Conservation (phyloP, 2,329 filamentous ascomycete genomes). For the Fusarium brevicatenulatum region DNA sequence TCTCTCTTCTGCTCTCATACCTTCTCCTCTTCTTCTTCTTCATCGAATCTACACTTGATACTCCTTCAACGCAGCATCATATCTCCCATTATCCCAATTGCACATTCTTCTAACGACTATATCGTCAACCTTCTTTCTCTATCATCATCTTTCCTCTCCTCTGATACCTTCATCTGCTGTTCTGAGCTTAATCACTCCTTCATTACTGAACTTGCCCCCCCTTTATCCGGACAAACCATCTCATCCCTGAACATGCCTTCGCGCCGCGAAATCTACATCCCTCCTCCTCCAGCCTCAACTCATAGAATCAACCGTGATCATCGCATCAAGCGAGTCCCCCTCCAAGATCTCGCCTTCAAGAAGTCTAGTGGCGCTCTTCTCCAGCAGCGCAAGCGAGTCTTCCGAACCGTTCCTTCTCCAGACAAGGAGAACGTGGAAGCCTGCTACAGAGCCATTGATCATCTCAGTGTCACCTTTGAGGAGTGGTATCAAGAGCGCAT, state of each 20-base stretch:
- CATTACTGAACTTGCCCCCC: neutral
- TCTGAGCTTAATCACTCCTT: neutral
- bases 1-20: neutral
- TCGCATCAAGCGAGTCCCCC: conserved; percentile 40
- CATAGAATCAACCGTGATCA: conserved; percentile 1
- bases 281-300: neutral
- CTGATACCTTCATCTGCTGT: neutral
- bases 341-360: conserved; percentile 43
- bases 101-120: neutral
- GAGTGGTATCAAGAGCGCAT: neutral
- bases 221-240: neutral
- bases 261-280: neutral
- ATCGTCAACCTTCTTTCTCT: neutral
- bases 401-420: conserved; percentile 39
- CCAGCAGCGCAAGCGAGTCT: conserved; percentile 31
- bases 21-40: neutral
- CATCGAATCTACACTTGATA: neutral
- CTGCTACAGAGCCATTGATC: conserved; percentile 23
- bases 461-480: conserved; percentile 17
- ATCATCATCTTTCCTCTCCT: neutral
- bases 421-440: conserved; percentile 45
- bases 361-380: conserved; percentile 35
- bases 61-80: neutral
- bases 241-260: conserved; percentile 27
- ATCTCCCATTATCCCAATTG: neutral